Base-by-base conservation (phyloP, 768 basidiomycete genomes). In the Lactarius akahatsu region DNA sequence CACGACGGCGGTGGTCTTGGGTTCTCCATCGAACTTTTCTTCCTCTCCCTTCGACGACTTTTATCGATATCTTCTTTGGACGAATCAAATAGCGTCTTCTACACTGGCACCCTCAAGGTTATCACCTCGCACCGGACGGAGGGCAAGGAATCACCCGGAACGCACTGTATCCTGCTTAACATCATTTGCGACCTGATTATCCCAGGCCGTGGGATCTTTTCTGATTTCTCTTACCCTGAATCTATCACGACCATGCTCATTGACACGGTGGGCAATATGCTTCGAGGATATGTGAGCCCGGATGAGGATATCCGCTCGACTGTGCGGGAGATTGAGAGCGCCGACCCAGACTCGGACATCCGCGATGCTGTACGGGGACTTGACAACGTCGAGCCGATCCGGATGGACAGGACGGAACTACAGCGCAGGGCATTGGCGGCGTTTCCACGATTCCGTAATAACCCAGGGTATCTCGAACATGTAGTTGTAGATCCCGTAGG, bases 171-270 rank as follows among this genome's bases (percentile, higher is more conserved):
- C 20, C 26, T 65, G 0, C 59, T 65, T 23, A 34, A 65, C 3
- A 18, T 65, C 20, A 26, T 61, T 18, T 57, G 59, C 34, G 64
- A 65, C 36, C 64, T 65, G 13, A 32, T 61, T 1, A 47, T 61
- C 26, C n/a, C 2, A 47, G 18, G 13, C 9, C 64, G 64, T 57
- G 59, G 59, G 1, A 11, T 47, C 16, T 65, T 61, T 43, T 65
- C 65, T 15, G 28, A 61, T 36, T 30, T 38, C 26, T 3, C 13
- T 6, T 65, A 32, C 8, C 65, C 45, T 2, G n/a, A 23, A 9
- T 23, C 9, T 4, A 47, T 47, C 10, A 47, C 45, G 3, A 11
- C 10, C 4, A 23, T 23, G 10, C 45, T 47, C 18, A 0, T 47
- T 4, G n/a, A 47, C 20, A 13, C 4, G 45, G 10, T 47, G 11